phyloP scores from a whole-genome alignment of 176 grass and related monocot species.

The Raddia guianensis region DNA sequence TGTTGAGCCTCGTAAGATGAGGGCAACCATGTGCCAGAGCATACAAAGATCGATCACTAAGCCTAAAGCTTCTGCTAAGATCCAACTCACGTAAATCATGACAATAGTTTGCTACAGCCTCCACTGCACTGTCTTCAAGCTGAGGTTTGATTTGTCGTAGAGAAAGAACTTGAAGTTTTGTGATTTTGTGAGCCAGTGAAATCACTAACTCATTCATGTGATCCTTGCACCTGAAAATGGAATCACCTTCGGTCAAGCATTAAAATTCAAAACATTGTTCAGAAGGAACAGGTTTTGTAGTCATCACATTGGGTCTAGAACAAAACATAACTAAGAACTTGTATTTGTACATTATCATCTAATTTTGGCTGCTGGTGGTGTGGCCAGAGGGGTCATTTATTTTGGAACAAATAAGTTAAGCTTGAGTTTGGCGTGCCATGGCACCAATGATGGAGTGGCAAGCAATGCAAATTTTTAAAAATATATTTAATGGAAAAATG shows the following conservation, averaged over 20 bases:
- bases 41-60: conserved; percentile 73
- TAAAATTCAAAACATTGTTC: background rate
- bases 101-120: conserved; percentile 64
- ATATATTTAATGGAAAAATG: background rate
- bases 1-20: conserved; percentile 74
- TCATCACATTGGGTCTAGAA: background rate
- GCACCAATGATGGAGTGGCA: background rate
- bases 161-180: conserved; percentile 66
- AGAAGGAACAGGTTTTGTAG: conserved; percentile 10
- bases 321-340: background rate
- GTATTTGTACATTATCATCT: background rate
- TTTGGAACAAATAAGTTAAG: background rate
- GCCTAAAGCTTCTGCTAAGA: conserved; percentile 80
- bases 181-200: conserved; percentile 70
- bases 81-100: conserved; percentile 72
- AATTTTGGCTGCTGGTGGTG: background rate
- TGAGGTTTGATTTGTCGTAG: conserved; percentile 80
- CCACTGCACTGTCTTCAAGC: conserved; percentile 80
- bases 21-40: conserved; percentile 64
- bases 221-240: conserved; percentile 68
- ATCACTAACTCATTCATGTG: conserved; percentile 78
- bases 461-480: background rate
- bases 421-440: background rate
- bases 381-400: background rate
- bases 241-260: conserved; percentile 10